Base-by-base conservation (phyloP, 2,329 filamentous ascomycete genomes). In the Exophiala sp. region DNA sequence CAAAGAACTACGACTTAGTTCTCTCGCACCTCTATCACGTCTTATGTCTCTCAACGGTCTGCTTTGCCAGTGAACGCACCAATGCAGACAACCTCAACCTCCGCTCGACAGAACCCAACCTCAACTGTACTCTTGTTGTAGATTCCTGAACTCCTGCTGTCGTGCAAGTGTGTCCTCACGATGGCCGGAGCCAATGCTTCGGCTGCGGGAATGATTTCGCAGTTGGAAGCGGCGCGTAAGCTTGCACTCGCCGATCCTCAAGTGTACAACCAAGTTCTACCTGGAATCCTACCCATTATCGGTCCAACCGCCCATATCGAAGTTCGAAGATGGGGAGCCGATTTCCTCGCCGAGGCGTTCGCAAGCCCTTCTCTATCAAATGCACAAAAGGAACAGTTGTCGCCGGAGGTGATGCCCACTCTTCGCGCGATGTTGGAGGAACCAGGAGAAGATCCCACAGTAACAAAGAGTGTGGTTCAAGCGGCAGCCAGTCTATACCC, bases 311-410 rank as follows among this genome's bases (percentile, higher is more conserved):
- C 87, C 57, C 78, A 81, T 54, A 71, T 95, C 49, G 88, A 95
- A 69, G 74, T 97, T 63, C 85, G 89, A 69, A 77, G 90, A 84
- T 98, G 93, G 93, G 93, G 91, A 21, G 85, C 90, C 56, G 90
- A 96, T 55, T 98, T 98, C 65, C 76, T 98, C 37, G 89, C 91
- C 49, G 93, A 98, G 73, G 89, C 90, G 2, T 97, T 98, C 71
- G 85, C 93, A 50, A 94, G 88, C 53, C 93, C 94, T n/a, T 81
- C 85, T 18, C 76, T 97, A 62, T 74, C 83, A 16, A 75, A 80
- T 52, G 77, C 83, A 45, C 82, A 86, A 67, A 98, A 97, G 75
- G 88, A 81, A 74, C 82, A 82, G 54, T 75, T 93, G 70, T 82
- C 84, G 59, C 74, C 88, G 52, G 78, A 81, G 53, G 87, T 95